Evolutionary conservation across 768 basidiomycete species (phyloP), one percentile per base, ranked within the genome.

Genomic region (Tephrocybe sp.): DNA sequence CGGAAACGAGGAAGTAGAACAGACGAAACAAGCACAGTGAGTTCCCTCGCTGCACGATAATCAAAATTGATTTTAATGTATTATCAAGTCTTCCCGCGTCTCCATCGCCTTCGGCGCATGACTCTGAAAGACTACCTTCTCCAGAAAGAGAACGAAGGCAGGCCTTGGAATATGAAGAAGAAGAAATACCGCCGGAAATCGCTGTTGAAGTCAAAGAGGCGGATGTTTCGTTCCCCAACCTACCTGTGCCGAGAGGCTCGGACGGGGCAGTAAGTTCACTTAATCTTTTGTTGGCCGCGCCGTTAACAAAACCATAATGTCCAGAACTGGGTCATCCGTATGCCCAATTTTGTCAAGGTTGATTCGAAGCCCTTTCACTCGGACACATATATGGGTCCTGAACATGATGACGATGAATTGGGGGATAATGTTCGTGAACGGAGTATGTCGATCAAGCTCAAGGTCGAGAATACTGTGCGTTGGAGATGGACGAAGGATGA

Each of bases 401-500:
- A 92, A 60, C 85, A 89, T 30, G 89, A 90, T 30, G 84, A 85
- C 17, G 84, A 82, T 36, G 81, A 85, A 26, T 73, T 79, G 45
- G 77, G 72, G 9, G 84, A 84, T 50, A 82, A 76, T 12, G 67
- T 84, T 19, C 82, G 84, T 47, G 87, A 91, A 67, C 85, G 85
- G 68, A 87, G 86, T 50, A 89, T 89, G 84, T 77, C 82, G 39
- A 85, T 91, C 62, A 92, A 91, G 64, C 78, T 91, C 43, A 87
- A 89, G 58, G 90, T 97, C 7, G 91, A 93, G 73, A 97, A 97
- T 66, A 95, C 94, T 5, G 77, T 98, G 16, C 80, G 97, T 34
- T 99, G 97, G 97, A 83, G 86, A 60, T 99, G 97, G 97, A 76
- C 77, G 1, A 89, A 87, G 64, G 88, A 89, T 56, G 78, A 78